Percentiles rank a stretch among this genome's conserved stretches.
Evolutionary conservation across 371 early-diverging fungal species (phyloP).

Genomic region (Syncephalis fuscata): DNA sequence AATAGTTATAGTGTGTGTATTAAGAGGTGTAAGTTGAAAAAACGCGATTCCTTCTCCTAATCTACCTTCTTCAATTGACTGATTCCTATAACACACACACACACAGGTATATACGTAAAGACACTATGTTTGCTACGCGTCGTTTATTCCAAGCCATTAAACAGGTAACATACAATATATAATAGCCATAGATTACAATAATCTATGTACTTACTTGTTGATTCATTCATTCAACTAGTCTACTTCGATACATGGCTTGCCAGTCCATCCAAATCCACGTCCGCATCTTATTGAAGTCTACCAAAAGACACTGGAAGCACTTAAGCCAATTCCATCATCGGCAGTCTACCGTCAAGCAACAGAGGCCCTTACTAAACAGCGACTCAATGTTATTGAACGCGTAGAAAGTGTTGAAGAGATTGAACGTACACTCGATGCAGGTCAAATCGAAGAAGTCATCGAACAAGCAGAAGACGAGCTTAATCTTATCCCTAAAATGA

Average conservation of each 20-base stretch:
- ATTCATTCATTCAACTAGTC: conserved; percentile 32
- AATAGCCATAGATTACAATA: too few relatives aligned
- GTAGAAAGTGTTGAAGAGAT: conserved; percentile 53
- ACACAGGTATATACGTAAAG: too few relatives aligned
- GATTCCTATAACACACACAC: neutral
- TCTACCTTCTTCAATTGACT: too few relatives aligned
- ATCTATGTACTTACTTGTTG: too few relatives aligned
- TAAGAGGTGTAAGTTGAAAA: too few relatives aligned
- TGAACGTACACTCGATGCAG: conserved; percentile 54
- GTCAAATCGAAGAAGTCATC: conserved; percentile 87
- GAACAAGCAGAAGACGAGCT: conserved; percentile 76
- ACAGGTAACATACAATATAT: too few relatives aligned
- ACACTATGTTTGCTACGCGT: neutral
- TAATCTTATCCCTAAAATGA: conserved; percentile 59
- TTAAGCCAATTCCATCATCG: conserved; percentile 51
- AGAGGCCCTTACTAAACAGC: conserved; percentile 55
- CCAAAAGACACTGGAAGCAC: conserved; percentile 45
- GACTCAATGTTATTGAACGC: conserved; percentile 52
- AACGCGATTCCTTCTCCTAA: too few relatives aligned
- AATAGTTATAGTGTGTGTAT: too few relatives aligned
- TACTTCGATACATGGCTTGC: conserved; percentile 71
- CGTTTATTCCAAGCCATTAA: too few relatives aligned
- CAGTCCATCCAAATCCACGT: conserved; percentile 75
- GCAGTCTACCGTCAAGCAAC: conserved; percentile 76
- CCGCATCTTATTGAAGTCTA: conserved; percentile 72